Evolutionary conservation across 768 basidiomycete genomes (phyloP), one percentile per base, ranked within the genome.

Genomic region (Leccinum obscurum): DNA sequence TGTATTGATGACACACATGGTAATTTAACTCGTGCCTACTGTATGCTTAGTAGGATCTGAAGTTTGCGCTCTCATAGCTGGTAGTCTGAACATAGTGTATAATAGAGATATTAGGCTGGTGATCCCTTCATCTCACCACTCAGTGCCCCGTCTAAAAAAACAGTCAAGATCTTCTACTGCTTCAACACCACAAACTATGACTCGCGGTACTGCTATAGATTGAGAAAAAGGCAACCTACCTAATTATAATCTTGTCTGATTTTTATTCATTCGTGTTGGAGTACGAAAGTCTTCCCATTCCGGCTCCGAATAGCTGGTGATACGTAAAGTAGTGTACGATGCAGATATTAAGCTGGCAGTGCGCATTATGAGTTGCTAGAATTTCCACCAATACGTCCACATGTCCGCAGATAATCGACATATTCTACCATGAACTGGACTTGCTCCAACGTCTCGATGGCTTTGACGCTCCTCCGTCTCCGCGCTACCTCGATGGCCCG

Each of bases 381-480:
- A 32, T 55, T 22, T 3, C 41, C 39, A 15, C 26, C 34, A 4
- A 24, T 13, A 35, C 24, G 52, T 46, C 62, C 64, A 48, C 60
- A 58, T 11, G 61, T 60, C 55, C 78, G 70, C 59, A 92, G 69
- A 74, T 82, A 85, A 41, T 87, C 83, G 4, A 92, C 84, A 71
- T 85, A 95, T 32, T 92, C 88, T 0, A 88, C 84, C 53, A 95
- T 74, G 68, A 95, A 94, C 64, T 80, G 77, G 15, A 96, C 96
- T 74, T 98, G 95, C 70, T 97, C 93, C 70, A 90, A 88, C 3
- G 93, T 96, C 72, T 98, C 96, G 44, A 98, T 84, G 2, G 95
- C 94, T 72, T 98, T 98, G 58, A 88, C 74, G 65, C 93, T 94
- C 62, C 95, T 77, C 62, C 94, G 77, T 62, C 83, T 77, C 53